phyloP scores from a whole-genome alignment of 2,329 filamentous ascomycete species.

The Ilyonectria sp. region DNA sequence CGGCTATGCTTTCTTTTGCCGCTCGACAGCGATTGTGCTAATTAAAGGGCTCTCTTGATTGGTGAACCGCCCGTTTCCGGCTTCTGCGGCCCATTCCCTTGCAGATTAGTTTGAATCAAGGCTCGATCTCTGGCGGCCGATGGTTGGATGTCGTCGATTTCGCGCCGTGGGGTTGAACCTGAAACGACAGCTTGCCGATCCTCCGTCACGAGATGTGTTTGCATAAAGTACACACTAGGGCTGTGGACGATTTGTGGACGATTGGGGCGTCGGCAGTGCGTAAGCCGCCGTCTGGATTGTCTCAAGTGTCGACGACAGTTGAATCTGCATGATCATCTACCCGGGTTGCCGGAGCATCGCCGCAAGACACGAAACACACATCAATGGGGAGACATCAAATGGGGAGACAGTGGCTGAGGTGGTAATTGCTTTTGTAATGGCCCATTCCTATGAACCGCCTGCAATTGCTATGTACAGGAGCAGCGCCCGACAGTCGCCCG shows the following conservation, averaged over 20 bases:
- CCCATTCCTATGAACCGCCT: conserved; percentile 32
- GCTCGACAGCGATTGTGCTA: too few relatives aligned
- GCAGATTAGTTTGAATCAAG: neutral
- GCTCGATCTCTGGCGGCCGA: neutral
- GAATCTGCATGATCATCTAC: neutral
- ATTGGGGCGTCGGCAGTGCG: neutral
- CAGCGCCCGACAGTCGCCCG: conserved; percentile 36
- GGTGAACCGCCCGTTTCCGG: too few relatives aligned
- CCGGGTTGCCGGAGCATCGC: neutral
- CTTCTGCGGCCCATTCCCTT: neutral
- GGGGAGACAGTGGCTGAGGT: neutral
- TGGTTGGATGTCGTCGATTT: neutral
- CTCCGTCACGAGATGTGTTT: neutral
- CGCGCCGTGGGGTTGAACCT: neutral
- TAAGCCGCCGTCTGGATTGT: neutral
- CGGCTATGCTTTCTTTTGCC: neutral
- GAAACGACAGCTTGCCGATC: neutral
- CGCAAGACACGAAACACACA: neutral
- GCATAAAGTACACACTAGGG: neutral
- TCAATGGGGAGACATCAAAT: too few relatives aligned
- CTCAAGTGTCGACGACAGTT: neutral
- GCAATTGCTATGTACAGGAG: conserved; percentile 44
- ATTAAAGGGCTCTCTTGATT: too few relatives aligned
- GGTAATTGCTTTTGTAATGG: conserved; percentile 14
- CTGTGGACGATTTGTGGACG: neutral